These are phyloP conservation scores for Apiotrichum mycotoxinovorans DNA, from an alignment of 1,284 basidiomycete species.

Conservation along the genomic window DNA sequence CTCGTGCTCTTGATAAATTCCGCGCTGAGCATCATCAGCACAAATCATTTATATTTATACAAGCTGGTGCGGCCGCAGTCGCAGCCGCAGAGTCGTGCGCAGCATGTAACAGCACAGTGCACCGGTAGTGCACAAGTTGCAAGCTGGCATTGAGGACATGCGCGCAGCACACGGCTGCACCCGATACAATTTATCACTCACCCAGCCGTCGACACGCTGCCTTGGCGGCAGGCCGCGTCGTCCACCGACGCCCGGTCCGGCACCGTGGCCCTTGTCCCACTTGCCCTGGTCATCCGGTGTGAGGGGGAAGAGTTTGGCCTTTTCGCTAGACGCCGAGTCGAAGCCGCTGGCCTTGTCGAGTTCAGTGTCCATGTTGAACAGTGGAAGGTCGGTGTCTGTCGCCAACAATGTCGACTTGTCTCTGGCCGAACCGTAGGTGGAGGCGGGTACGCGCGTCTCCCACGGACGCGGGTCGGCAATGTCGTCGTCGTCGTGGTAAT, in stretches of 20 bases:
- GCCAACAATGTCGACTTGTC: constrained; percentile 8
- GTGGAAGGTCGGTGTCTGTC: constrained; percentile 13
- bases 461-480: constrained; percentile 43
- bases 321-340: too few relatives aligned
- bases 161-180: too few relatives aligned
- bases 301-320: constrained; percentile 28
- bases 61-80: neutral
- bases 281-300: constrained; percentile 40
- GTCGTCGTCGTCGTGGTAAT: constrained; percentile 31
- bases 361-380: constrained; percentile 19
- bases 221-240: constrained; percentile 41
- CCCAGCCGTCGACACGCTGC: constrained; percentile 41
- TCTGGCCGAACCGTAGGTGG: constrained; percentile 36
- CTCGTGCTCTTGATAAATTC: constrained; percentile 75
- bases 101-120: neutral
- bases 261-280: constrained; percentile 45
- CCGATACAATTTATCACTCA: constrained; percentile 19
- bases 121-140: too few relatives aligned
- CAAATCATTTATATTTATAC: too few relatives aligned
- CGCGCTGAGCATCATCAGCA: constrained; percentile 54
- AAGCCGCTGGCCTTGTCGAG: constrained; percentile 1
- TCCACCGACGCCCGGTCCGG: constrained; percentile 42
- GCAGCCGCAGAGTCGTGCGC: neutral
- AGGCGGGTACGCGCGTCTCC: constrained; percentile 36
- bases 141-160: too few relatives aligned